Evolutionary conservation across 108 stramenopile genomes (phyloP).

Genomic region (Nitzschia sp.): DNA sequence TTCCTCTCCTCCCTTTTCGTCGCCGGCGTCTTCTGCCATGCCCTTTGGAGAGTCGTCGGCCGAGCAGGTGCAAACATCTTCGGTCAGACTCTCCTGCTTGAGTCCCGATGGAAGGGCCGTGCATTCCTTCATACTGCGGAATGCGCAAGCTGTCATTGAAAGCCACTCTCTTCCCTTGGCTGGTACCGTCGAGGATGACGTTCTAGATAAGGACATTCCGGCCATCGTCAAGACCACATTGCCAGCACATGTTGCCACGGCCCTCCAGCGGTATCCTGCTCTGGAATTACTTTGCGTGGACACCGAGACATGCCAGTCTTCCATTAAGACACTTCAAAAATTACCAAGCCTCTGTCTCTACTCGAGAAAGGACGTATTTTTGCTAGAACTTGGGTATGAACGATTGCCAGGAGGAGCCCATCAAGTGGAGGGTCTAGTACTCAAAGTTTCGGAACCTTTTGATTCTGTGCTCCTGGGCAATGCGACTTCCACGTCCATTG

Average conservation of each 20-base stretch:
- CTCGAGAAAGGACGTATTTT: conserved; percentile 60
- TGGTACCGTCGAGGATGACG: conserved; percentile 15
- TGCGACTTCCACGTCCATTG: conserved; percentile 36
- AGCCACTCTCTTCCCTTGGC: conserved; percentile 59
- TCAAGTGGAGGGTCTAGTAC: conserved; percentile 33
- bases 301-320: conserved; percentile 1
- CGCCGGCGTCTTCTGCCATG: conserved; percentile 1
- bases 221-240: conserved; percentile 35
- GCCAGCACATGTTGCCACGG: conserved; percentile 35
- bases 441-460: conserved; percentile 58
- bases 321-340: neutral
- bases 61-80: conserved; percentile 11
- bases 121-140: conserved; percentile 44
- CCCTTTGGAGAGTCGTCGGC: conserved; percentile 8
- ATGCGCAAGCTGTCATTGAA: conserved; percentile 39
- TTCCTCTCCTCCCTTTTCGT: neutral
- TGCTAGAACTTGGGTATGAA: conserved; percentile 52
- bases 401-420: neutral
- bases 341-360: conserved; percentile 76
- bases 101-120: conserved; percentile 65
- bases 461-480: conserved; percentile 43
- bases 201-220: conserved; percentile 5
- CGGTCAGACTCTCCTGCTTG: conserved; percentile 52
- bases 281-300: conserved; percentile 69
- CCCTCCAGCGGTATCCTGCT: conserved; percentile 56